Base-by-base conservation (phyloP, 2,329 filamentous ascomycete species). In the Huntiella bhutanensis region DNA sequence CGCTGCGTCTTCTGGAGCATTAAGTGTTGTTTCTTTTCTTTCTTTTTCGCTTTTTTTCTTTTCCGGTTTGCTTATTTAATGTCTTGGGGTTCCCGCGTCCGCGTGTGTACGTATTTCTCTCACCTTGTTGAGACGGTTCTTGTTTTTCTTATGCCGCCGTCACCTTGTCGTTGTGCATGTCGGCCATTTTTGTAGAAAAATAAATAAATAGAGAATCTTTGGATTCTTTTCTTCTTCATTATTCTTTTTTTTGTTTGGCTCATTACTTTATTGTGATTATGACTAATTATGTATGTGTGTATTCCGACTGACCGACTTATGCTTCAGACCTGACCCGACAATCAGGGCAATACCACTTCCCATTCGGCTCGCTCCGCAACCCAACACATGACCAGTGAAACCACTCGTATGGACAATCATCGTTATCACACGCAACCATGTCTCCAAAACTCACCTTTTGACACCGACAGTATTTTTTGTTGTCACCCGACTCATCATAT, bases 381-480 rank as follows among this genome's bases (percentile, higher is more conserved):
- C 75, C 74, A 43, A 81, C 77, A 54, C 77, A 81, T 38, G 67
- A 76, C 80, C 82, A 91, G 62, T 91, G 83, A 60, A 91, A 91
- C 83, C 83, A 91, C 63, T 91, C 82, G 56, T 75, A 82, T 41
- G 77, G 76, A 61, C 83, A 91, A 53, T 78, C 71, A 49, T 81
- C 76, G 59, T 88, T 88, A 64, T 91, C 83, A 64, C 83, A 91
- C 28, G 82, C 83, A 52, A 91, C 82, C 83, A 91, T 91, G 57
- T 88, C 80, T 51, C 83, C 83, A 57, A 82, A 86, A 60, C 80
- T 85, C 53, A 87, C 80, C 55, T 81, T 81, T 59, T 87, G 80
- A 60, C 83, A 91, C 28, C 80, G 69, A 62, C 83, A 91, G 62
- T 91, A 91, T 59, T 84, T 82, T 57, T 81, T 79, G 61, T 86